Evolutionary conservation across 768 basidiomycete species (phyloP), one percentile per base, ranked within the genome.

Genomic region (Dacryopinax primogenitus): DNA sequence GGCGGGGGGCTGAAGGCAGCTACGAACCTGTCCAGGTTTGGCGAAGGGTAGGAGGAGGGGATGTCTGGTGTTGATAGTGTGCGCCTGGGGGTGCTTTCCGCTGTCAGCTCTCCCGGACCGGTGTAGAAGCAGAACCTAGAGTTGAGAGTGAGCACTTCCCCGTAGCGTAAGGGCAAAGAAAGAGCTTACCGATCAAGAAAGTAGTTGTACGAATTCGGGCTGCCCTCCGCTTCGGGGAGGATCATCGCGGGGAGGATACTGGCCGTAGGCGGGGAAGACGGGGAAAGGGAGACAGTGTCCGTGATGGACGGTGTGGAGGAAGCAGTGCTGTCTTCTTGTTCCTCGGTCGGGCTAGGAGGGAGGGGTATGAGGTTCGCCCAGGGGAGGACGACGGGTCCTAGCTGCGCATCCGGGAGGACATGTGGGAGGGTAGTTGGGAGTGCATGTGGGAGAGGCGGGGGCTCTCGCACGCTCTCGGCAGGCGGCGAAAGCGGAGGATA

Each of bases 91-190:
- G 51, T 32, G 51, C 23, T 32, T 21, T 58, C 51, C 26, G 26
- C 51, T 9, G 51, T 58, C 13, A 30, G 26, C 68, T 16, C 71
- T 34, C 78, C 81, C 1, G 78, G 69, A 0, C 88, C 88, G 1
- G 88, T 90, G 74, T 82, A 90, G 75, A 90, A 90, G 76, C 88
- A 90, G 74, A 86, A 90, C 69, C 88, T 90, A 64, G 18, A 18
- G 13, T 26, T 28, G 65, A 41, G 12, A 23, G 41, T 68, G 23
- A 3, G 41, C 18, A 63, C 4, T 7, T 36, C 35, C 18, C 16
- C 28, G 21, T 7, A 33, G 64, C 45, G 63, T 35, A 62, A 45
- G 63, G 62, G 44, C 33, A 37, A 1, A 62, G 51, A 62, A 28
- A 23, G 23, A 4, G 13, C 47, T 66, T 66, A 28, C 65, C 65